Conservation (phyloP, 2,329 filamentous ascomycete genomes). For the Ophiostoma montium region DNA sequence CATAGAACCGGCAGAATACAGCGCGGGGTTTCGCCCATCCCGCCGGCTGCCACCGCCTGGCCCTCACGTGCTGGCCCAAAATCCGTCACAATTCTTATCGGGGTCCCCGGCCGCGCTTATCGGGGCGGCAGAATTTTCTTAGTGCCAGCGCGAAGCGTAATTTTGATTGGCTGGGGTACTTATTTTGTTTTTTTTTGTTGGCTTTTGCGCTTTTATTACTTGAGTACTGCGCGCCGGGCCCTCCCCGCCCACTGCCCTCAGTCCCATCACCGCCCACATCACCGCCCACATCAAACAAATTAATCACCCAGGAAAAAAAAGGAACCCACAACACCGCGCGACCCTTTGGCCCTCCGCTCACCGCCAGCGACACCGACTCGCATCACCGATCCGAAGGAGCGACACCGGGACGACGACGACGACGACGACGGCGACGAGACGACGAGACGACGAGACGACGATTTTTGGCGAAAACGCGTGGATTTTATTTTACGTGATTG, state of each 20-base stretch:
- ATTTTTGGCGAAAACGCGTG: not conserved
- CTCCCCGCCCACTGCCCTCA: conserved; percentile 6
- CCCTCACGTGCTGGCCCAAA: conserved; percentile 1
- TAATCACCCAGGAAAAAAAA: conserved; percentile 2
- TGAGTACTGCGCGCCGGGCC: conserved; percentile 1
- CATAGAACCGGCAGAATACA: conserved; percentile 11
- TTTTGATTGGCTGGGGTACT: conserved; percentile 3
- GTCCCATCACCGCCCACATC: conserved; percentile 11
- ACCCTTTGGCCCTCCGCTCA: conserved; percentile 1
- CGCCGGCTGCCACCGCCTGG: not conserved
- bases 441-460: not conserved
- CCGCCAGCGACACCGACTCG: conserved; percentile 2
- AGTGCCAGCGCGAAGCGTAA: conserved; percentile 2
- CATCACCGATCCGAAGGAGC: not conserved
- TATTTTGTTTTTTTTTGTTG: conserved; percentile 2
- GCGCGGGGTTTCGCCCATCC: conserved; percentile 4
- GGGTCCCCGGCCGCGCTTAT: conserved; percentile 6
- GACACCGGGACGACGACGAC: not conserved
- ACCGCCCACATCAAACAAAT: conserved; percentile 8
- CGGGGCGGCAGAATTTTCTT: conserved; percentile 14
- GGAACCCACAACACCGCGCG: conserved; percentile 5
- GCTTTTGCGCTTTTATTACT: conserved; percentile 2
- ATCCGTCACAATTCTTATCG: conserved; percentile 4
- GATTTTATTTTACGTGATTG: not conserved
- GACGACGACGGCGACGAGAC: not conserved